Evolutionary conservation across 2,329 filamentous ascomycete genomes (phyloP).

Genomic region (Botrytis porri): DNA sequence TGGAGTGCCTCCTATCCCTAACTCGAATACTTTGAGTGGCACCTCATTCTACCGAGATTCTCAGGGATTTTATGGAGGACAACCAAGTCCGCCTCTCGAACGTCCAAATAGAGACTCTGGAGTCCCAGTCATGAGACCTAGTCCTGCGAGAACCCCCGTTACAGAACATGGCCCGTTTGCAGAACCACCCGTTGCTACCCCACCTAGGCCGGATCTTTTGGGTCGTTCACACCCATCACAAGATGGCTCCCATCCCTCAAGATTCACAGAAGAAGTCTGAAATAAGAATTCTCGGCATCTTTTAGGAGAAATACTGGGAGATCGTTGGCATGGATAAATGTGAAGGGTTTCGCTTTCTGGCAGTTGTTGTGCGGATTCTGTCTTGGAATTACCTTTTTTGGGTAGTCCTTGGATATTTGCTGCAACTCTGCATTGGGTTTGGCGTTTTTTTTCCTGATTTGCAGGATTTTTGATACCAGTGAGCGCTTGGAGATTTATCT

Average conservation of each 20-base stretch:
- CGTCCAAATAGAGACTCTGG: conserved; percentile 47
- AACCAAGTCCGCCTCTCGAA: conserved; percentile 38
- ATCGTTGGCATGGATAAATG: conserved; percentile 26
- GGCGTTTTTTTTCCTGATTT: conserved; percentile 32
- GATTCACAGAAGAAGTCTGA: conserved; percentile 47
- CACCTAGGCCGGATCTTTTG: conserved; percentile 36
- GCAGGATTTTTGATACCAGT: conserved; percentile 28
- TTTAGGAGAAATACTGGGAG: conserved; percentile 11
- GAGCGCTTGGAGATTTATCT: conserved; percentile 26
- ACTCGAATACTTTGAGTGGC: conserved; percentile 45
- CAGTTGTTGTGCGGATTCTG: conserved; percentile 25
- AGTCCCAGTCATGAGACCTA: conserved; percentile 58
- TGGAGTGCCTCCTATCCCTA: conserved; percentile 14
- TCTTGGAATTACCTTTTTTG: neutral
- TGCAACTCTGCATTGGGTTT: conserved; percentile 23
- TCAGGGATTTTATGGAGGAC: conserved; percentile 42
- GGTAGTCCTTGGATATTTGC: conserved; percentile 25
- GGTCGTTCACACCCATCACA: conserved; percentile 45
- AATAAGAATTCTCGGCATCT: conserved; percentile 26
- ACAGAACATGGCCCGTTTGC: conserved; percentile 50
- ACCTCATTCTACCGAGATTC: conserved; percentile 55
- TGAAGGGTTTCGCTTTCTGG: conserved; percentile 31
- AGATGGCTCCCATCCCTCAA: conserved; percentile 46
- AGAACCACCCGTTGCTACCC: conserved; percentile 25
- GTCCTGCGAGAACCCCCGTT: conserved; percentile 62